Evolutionary conservation across 768 basidiomycete genomes (phyloP).

Genomic region (Pleurotus djamor): DNA sequence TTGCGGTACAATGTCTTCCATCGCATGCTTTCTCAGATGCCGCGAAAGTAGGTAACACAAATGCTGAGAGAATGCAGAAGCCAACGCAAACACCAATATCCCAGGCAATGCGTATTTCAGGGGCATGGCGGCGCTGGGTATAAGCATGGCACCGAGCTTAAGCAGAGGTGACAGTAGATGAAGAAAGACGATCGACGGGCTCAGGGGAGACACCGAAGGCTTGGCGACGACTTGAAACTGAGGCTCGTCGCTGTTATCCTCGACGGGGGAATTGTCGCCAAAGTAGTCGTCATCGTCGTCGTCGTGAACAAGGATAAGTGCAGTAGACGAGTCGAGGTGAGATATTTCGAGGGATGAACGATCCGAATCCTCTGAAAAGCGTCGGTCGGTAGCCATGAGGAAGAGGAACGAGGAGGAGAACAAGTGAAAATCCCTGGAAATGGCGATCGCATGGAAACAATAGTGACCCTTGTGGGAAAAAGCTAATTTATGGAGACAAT

Average conservation of each 20-base stretch:
- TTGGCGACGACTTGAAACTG: conserved; percentile 37
- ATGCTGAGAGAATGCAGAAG: conserved; percentile 62
- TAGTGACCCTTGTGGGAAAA: background rate
- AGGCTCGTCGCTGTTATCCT: conserved; percentile 44
- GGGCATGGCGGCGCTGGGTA: conserved; percentile 47
- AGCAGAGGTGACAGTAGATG: conserved; percentile 70
- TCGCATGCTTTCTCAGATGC: conserved; percentile 58
- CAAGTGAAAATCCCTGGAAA: too few species aligned
- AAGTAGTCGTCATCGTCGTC: conserved; percentile 36
- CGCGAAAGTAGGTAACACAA: conserved; percentile 79
- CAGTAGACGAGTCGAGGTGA: conserved; percentile 42
- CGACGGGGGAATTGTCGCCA: conserved; percentile 35
- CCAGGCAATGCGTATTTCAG: conserved; percentile 48
- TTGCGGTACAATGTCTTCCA: conserved; percentile 62
- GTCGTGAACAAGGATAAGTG: conserved; percentile 64
- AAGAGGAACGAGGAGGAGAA: background rate
- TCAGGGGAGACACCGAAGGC: conserved; percentile 48
- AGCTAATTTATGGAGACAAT: too few species aligned
- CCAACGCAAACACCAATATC: conserved; percentile 49
- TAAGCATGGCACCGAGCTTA: conserved; percentile 66
- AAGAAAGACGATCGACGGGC: conserved; percentile 57
- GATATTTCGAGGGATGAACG: conserved; percentile 19
- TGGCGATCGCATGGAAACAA: too few species aligned
- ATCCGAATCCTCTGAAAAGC: conserved; percentile 14
- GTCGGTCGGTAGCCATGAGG: conserved; percentile 3